Evolutionary conservation across 2,329 filamentous ascomycete genomes (phyloP), one percentile per base, ranked within the genome.

Genomic region (Ceratocystiopsis brevicomis): DNA sequence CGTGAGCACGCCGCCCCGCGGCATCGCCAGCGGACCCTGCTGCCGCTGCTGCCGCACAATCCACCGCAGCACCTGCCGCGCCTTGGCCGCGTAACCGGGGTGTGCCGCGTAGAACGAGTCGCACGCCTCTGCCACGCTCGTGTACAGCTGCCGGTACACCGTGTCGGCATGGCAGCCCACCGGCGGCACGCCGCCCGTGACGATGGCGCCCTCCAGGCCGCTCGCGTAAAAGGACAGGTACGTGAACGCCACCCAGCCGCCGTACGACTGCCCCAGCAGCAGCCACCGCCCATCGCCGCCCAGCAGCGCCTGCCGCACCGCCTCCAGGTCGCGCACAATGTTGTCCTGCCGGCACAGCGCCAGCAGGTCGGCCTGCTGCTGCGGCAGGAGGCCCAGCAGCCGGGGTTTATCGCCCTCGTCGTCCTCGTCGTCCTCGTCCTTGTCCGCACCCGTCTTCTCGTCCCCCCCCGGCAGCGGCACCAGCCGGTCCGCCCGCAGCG

Each of bases 311-410:
- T 71, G 64, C 1, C 81, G 66, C 14, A 86, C 67, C 3, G 78
- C 77, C 54, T 86, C 81, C 45, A 78, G 79, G 51, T 86, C 81
- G 40, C 68, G 68, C 8, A 84, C 78, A 46, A 85, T 85, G 51
- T 67, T 79, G 54, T 84, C 80, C 4, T 80, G 79, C 15, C 79
- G 67, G 57, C 82, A 83, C 15, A 69, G 37, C 3, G n/a, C 1
- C 19, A 49, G 19, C 10, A 32, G n/a, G 2, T 34, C 18, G 4
- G 41, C 47, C 39, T 45, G 43, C 18, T 38, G 10, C 12, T 39
- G 15, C 13, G 41, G 17, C 13, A n/a, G 4, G 12, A 18, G n/a
- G 19, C 21, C 4, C 2, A n/a, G 9, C 3, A 43, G 41, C 1
- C 18, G 21, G 5, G 39, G 43, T 8, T 1, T 1, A 2, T 12